Percentiles rank a stretch among this genome's conserved stretches.
phyloP scores from a whole-genome alignment of 306 rosid species.

The cucumber (Cucumis sativus) region DNA sequence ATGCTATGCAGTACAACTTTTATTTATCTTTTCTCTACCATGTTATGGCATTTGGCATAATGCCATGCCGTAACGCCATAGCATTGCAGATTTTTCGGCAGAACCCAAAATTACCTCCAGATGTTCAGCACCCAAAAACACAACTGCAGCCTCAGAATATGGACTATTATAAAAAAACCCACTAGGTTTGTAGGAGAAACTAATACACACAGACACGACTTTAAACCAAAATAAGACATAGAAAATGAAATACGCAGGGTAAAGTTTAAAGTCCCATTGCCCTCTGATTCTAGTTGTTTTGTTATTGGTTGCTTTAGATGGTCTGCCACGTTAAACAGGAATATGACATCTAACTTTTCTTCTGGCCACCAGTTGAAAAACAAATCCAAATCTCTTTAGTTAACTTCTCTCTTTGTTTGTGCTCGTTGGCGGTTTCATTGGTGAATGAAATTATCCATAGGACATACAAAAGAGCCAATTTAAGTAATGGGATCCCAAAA shows the following conservation, averaged over 20 bases:
- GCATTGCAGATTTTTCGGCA: no score
- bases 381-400: neutral
- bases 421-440: neutral
- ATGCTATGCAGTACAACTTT: neutral
- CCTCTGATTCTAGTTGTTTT: neutral
- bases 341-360: neutral
- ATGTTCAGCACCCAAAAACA: no score
- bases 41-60: neutral
- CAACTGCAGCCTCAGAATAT: neutral
- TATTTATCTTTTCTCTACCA: neutral
- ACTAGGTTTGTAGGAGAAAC: neutral
- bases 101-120: no score
- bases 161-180: neutral
- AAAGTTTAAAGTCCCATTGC: neutral
- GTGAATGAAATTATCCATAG: no score
- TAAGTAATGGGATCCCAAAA: neutral
- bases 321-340: neutral
- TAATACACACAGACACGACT: neutral
- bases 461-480: neutral
- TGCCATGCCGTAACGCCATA: no score
- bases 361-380: neutral
- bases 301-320: neutral
- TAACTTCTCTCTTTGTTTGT: neutral
- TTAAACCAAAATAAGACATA: neutral
- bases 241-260: neutral